Evolutionary conservation across 495 filamentous ascomycete genomes (phyloP), one percentile per base, ranked within the genome.

Genomic region (Lindgomyces ingoldianus): DNA sequence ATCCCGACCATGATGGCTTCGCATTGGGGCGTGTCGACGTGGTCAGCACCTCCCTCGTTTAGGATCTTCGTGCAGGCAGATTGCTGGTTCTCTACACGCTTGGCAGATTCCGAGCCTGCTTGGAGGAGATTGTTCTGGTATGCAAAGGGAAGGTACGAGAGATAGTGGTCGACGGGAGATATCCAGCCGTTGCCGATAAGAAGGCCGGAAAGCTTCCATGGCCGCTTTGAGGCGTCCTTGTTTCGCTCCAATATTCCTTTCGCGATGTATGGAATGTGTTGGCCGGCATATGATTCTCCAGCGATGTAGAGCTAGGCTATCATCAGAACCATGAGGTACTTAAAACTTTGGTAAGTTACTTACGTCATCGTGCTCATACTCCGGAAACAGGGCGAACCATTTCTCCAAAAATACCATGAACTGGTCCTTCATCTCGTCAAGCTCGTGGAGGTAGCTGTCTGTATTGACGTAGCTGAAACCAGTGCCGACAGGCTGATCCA

Each of bases 141-240:
- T 19, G 87, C 87, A 71, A 85, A 96, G 18, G 84, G 78, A 21
- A 96, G 79, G 68, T 96, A 96, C 1, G 93, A 81, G n/a, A 87
- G 85, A 73, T 98, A 98, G 74, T 98, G 94, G 54, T 96, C 90
- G 4, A 76, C 74, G 1, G 93, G 91, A 2, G 92, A 89, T 64
- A 98, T 91, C 95, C 95, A 98, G 21, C 93, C 94, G 73, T 98
- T 98, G 33, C 94, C 94, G 60, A 98, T 98, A 16, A 98, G 74
- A 36, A 98, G 80, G 16, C 95, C 95, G 59, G 83, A 79, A n/a
- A 98, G 74, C 25, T 90, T 89, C 95, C 94, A 98, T 18, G 70
- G 62, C 8, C 61, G 60, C 42, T 66, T 72, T 16, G 73, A 75
- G 19, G 74, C 68, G 68, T 84, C 82, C 57, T 80, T 76, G 76